phyloP scores from a whole-genome alignment of 805 yeast species.

The Candida xiaguanensis region DNA sequence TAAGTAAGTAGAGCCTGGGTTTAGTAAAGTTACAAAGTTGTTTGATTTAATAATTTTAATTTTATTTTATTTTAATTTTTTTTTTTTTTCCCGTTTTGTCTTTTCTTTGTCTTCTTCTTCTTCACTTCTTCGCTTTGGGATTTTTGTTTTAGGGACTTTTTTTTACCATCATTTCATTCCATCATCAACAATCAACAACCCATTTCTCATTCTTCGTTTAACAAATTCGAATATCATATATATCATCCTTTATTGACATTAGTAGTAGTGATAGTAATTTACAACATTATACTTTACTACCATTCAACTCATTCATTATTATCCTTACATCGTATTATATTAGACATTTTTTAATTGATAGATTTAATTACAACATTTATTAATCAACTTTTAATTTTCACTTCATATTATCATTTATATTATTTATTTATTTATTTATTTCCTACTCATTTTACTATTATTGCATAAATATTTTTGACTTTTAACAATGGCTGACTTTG shows the following conservation, averaged over 20 bases:
- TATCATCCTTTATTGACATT: too few relatives aligned
- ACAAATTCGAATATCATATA: too few relatives aligned
- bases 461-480: neutral
- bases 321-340: too few relatives aligned
- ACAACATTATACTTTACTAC: too few relatives aligned
- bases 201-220: neutral
- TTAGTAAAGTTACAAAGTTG: too few relatives aligned
- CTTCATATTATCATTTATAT: neutral
- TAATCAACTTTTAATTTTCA: neutral
- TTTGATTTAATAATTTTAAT: too few relatives aligned
- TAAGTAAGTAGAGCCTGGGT: too few relatives aligned
- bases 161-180: neutral
- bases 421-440: neutral
- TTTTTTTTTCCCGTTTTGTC: too few relatives aligned
- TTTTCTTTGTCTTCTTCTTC: neutral
- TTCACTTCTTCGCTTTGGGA: neutral
- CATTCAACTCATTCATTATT: too few relatives aligned
- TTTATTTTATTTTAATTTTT: too few relatives aligned
- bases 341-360: neutral
- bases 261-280: too few relatives aligned
- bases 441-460: constrained; percentile 1
- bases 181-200: neutral
- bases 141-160: neutral
- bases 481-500: constrained; percentile 39
- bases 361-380: neutral